phyloP scores from a whole-genome alignment of 2,329 filamentous ascomycete genomes.

The Beauveria australis region DNA sequence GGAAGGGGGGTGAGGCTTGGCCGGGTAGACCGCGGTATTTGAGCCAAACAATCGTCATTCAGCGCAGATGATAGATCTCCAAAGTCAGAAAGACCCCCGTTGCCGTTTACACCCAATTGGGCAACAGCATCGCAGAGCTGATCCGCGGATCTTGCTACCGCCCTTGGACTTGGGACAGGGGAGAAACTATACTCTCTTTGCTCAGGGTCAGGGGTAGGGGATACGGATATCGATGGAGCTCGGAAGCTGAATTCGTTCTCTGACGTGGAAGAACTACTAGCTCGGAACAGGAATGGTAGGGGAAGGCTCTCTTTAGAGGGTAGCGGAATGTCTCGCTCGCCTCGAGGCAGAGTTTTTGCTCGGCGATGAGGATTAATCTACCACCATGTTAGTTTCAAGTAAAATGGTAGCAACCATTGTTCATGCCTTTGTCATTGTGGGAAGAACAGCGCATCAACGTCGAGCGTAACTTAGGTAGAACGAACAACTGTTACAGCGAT shows the following conservation, averaged over 20 bases:
- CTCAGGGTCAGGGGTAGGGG: background rate
- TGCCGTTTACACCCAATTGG: background rate
- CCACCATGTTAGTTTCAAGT: background rate
- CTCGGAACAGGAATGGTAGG: background rate
- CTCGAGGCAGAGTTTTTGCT: background rate
- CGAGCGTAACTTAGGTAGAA: background rate
- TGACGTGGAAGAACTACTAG: background rate
- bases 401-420: background rate
- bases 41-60: background rate
- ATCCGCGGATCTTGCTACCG: background rate
- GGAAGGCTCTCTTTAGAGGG: background rate
- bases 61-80: background rate
- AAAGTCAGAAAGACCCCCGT: background rate
- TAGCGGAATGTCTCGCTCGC: background rate
- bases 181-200: background rate
- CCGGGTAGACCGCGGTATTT: background rate
- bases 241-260: background rate
- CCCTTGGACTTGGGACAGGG: background rate
- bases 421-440: background rate
- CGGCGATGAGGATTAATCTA: background rate
- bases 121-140: background rate
- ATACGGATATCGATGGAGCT: background rate
- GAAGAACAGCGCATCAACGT: background rate
- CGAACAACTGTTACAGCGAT: background rate
- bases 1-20: background rate